phyloP scores from a whole-genome alignment of 1,284 basidiomycete genomes.

The Vanrija humicola region DNA sequence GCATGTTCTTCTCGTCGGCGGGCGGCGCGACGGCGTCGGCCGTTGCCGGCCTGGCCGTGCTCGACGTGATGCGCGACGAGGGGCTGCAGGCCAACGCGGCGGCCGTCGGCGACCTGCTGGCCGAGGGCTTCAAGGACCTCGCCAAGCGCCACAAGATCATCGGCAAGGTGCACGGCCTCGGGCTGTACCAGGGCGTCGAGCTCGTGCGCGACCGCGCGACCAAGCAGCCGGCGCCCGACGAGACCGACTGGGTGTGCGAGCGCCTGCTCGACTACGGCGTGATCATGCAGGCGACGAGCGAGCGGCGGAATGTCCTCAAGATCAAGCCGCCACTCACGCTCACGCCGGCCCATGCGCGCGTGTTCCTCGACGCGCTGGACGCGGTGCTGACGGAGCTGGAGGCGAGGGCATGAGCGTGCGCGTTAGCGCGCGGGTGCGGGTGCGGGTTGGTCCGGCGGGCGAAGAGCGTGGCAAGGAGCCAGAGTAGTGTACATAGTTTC shows the following conservation, averaged over 20 bases:
- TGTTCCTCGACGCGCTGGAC: constrained; percentile 7
- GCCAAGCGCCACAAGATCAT: background rate
- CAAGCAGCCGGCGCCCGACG: background rate
- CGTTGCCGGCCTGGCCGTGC: constrained; percentile 12
- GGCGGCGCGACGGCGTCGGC: constrained; percentile 21
- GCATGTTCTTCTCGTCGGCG: constrained; percentile 20
- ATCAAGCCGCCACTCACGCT: constrained; percentile 17
- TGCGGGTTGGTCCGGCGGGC: too few relatives aligned
- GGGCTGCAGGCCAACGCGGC: constrained; percentile 6
- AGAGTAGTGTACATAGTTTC: too few relatives aligned
- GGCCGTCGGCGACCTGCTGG: constrained; percentile 2
- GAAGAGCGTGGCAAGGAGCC: too few relatives aligned
- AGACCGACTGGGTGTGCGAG: constrained; percentile 14
- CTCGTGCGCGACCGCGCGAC: constrained; percentile 1
- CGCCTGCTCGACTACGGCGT: constrained; percentile 13
- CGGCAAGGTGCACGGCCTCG: constrained; percentile 9
- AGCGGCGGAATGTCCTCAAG: constrained; percentile 16
- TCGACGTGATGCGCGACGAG: constrained; percentile 10
- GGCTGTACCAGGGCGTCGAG: constrained; percentile 15
- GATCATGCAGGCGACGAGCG: constrained; percentile 10
- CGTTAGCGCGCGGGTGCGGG: too few relatives aligned
- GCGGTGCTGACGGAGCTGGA: constrained; percentile 6
- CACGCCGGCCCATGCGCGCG: constrained; percentile 3
- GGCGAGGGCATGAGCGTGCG: background rate
- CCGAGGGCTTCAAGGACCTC: background rate